Conservation (phyloP, 2,329 filamentous ascomycete species). For the Rutstroemia sp. region DNA sequence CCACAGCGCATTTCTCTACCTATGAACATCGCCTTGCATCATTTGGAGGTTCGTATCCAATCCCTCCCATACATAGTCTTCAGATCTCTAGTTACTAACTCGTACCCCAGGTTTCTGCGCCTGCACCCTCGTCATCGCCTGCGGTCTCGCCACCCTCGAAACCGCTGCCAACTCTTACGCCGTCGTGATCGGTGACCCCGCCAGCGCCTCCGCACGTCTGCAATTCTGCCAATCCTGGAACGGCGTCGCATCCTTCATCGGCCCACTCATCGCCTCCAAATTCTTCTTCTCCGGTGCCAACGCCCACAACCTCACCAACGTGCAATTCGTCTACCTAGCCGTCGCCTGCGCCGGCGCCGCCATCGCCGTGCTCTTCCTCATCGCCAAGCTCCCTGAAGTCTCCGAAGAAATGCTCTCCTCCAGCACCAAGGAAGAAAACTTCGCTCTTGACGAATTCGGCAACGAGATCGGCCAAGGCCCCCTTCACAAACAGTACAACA, state of each 20-base stretch:
- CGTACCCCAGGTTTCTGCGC: slow-evolving; percentile 49
- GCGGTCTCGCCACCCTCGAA: slow-evolving; percentile 68
- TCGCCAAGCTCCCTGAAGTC: slow-evolving; percentile 56
- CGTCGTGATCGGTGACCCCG: slow-evolving; percentile 62
- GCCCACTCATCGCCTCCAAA: slow-evolving; percentile 64
- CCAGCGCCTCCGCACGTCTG: slow-evolving; percentile 66
- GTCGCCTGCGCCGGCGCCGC: slow-evolving; percentile 66
- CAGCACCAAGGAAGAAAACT: slow-evolving; percentile 27
- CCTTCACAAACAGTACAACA: slow-evolving; percentile 62
- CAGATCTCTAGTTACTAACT: too few relatives aligned
- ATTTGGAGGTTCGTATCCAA: slow-evolving; percentile 49
- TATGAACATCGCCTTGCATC: slow-evolving; percentile 47
- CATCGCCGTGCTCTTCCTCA: slow-evolving; percentile 60
- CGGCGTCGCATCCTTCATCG: slow-evolving; percentile 65
- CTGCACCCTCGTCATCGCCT: slow-evolving; percentile 65
- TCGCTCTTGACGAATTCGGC: slow-evolving; percentile 52
- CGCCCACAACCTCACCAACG: slow-evolving; percentile 63
- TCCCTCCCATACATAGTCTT: too few relatives aligned
- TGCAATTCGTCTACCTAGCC: slow-evolving; percentile 80
- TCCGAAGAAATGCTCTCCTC: slow-evolving; percentile 35
- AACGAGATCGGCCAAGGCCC: slow-evolving; percentile 39
- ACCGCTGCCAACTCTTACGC: slow-evolving; percentile 71
- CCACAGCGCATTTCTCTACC: slow-evolving; percentile 60
- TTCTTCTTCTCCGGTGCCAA: slow-evolving; percentile 57
- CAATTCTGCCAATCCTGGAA: slow-evolving; percentile 71